Percentiles rank a stretch among this genome's conserved stretches.
Evolutionary conservation across 2,329 filamentous ascomycete genomes (phyloP).

Genomic region (Aspergillus alliaceus): DNA sequence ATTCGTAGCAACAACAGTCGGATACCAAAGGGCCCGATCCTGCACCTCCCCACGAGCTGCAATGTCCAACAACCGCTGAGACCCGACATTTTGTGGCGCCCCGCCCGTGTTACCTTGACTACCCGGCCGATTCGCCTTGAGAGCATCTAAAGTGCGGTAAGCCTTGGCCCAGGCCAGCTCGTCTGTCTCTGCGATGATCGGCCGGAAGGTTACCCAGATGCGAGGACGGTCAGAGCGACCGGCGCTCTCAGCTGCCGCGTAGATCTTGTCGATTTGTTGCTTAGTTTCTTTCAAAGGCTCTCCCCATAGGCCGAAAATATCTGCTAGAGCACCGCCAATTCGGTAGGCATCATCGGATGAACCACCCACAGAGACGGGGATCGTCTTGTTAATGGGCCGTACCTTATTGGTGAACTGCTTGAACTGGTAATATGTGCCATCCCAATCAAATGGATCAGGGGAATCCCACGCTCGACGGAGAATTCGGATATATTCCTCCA

Average conservation of each 20-base stretch:
- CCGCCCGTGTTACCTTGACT: conserved; percentile 33
- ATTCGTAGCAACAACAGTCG: conserved; percentile 61
- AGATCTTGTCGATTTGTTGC: conserved; percentile 62
- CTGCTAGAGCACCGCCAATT: conserved; percentile 57
- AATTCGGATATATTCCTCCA: conserved; percentile 64
- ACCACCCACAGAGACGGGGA: conserved; percentile 61
- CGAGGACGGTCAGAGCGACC: conserved; percentile 56
- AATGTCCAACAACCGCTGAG: conserved; percentile 59
- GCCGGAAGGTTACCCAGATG: conserved; percentile 66
- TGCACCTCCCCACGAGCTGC: conserved; percentile 55
- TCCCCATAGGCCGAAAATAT: conserved; percentile 66
- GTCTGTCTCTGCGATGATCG: conserved; percentile 61
- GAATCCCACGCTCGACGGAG: conserved; percentile 60
- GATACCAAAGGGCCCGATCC: conserved; percentile 64
- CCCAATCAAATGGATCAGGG: conserved; percentile 60
- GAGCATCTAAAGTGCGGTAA: conserved; percentile 54
- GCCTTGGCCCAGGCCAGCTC: conserved; percentile 64
- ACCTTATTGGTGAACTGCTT: conserved; percentile 58
- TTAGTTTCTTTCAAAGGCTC: conserved; percentile 64
- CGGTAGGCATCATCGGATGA: conserved; percentile 61
- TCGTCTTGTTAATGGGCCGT: conserved; percentile 53
- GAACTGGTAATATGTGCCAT: conserved; percentile 60
- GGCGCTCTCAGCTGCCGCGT: conserved; percentile 58
- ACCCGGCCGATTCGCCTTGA: conserved; percentile 47
- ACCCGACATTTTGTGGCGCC: conserved; percentile 57